Evolutionary conservation across 768 basidiomycete genomes (phyloP).

Genomic region (Neoboletus subvelutipes): DNA sequence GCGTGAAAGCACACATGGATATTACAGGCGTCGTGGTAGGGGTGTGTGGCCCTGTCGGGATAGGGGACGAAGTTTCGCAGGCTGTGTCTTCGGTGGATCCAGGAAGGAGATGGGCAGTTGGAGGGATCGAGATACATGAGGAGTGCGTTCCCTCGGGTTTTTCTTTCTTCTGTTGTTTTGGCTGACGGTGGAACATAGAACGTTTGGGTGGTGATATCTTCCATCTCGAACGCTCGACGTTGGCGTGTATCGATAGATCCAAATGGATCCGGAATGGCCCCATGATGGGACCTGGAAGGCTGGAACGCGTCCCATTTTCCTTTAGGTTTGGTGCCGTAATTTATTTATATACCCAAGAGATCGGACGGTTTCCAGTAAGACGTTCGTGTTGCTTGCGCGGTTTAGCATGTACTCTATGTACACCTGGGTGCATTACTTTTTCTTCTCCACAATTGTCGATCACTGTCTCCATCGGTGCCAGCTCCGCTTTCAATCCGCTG

Average conservation of each 20-base stretch:
- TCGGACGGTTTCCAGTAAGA: background rate
- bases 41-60: constrained; percentile 41
- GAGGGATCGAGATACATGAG: constrained; percentile 42
- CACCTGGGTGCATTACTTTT: background rate
- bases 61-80: constrained; percentile 38
- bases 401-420: background rate
- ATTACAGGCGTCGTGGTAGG: constrained; percentile 40
- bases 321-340: background rate
- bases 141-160: constrained; percentile 33
- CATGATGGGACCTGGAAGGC: background rate
- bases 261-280: background rate
- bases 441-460: no score
- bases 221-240: background rate
- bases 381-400: background rate
- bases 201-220: constrained; percentile 31
- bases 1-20: constrained; percentile 26
- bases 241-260: background rate
- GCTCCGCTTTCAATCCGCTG: background rate
- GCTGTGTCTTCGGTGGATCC: constrained; percentile 37
- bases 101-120: constrained; percentile 34
- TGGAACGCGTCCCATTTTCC: background rate
- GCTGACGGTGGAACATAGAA: constrained; percentile 19
- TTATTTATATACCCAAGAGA: constrained; percentile 1
- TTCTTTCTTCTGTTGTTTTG: background rate
- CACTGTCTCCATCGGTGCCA: background rate